Evolutionary conservation across 1,139 yeast genomes (phyloP).

Genomic region (Candida tropicalis): DNA sequence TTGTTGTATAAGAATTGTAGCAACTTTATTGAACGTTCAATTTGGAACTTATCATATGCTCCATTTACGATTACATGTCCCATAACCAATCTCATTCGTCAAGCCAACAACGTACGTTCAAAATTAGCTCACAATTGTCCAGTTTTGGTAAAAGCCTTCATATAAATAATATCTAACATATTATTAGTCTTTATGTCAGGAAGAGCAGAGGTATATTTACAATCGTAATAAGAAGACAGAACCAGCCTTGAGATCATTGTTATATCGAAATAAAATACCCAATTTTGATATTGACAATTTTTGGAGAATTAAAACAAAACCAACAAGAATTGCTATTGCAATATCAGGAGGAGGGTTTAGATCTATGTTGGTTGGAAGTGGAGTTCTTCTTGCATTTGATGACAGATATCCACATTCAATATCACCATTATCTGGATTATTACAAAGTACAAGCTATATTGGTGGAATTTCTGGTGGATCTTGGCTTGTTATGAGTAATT

Average conservation of each 20-base stretch:
- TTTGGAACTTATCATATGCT: conserved; percentile 30
- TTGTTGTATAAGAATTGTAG: conserved; percentile 13
- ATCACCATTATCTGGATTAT: conserved; percentile 49
- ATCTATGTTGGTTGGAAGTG: conserved; percentile 69
- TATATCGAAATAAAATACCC: conserved; percentile 41
- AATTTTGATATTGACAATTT: conserved; percentile 33
- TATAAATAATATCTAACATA: conserved; percentile 13
- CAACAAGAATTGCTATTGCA: conserved; percentile 53
- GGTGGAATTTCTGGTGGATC: conserved; percentile 76
- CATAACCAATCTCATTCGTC: conserved; percentile 33
- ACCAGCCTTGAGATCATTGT: conserved; percentile 30
- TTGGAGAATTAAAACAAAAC: conserved; percentile 20
- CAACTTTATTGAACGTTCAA: conserved; percentile 4
- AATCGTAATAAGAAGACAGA: conserved; percentile 36
- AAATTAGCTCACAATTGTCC: no score
- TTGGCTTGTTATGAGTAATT: conserved; percentile 58
- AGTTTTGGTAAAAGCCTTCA: no score
- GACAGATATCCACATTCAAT: conserved; percentile 37
- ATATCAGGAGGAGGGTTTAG: conserved; percentile 78
- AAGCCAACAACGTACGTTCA: conserved; percentile 37
- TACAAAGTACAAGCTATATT: conserved; percentile 56
- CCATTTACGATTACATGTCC: conserved; percentile 50
- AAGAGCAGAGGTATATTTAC: conserved; percentile 41
- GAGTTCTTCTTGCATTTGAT: conserved; percentile 59
- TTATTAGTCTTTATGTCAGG: conserved; percentile 22